Conservation (phyloP, 257 asterid species). For the Scutellaria galericulata region DNA sequence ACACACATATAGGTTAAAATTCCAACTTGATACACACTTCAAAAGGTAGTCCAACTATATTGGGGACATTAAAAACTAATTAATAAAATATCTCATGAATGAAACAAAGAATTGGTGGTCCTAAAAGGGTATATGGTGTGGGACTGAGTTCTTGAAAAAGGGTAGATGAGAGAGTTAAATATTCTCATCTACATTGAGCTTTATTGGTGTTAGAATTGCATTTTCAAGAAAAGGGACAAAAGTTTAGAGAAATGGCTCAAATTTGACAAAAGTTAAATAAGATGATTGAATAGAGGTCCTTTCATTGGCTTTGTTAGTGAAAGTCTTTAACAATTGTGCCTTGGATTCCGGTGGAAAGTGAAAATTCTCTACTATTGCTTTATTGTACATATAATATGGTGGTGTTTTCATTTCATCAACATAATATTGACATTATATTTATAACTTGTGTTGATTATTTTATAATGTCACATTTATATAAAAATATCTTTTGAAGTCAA, state of each 20-base stretch:
- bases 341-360: constrained; percentile 47
- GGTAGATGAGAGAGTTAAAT: constrained; percentile 30
- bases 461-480: no score
- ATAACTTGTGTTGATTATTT: no score
- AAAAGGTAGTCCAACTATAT: background rate
- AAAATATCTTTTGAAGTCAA: no score
- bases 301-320: background rate
- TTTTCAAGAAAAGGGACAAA: constrained; percentile 5
- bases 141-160: constrained; percentile 15
- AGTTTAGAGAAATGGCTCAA: background rate
- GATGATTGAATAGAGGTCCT: background rate
- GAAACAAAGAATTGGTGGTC: constrained; percentile 15
- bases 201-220: background rate
- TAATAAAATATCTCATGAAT: background rate
- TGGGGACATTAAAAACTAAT: constrained; percentile 1
- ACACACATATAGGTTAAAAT: no score
- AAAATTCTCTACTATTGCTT: background rate
- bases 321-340: constrained; percentile 31
- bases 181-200: constrained; percentile 18
- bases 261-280: constrained; percentile 18
- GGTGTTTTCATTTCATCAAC: no score
- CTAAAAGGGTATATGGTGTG: constrained; percentile 9
- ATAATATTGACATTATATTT: no score
- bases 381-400: no score
- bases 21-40: no score